These are phyloP conservation scores for Madurella fahalii DNA, from an alignment of 2,329 filamentous ascomycete species.

Conservation along the genomic window DNA sequence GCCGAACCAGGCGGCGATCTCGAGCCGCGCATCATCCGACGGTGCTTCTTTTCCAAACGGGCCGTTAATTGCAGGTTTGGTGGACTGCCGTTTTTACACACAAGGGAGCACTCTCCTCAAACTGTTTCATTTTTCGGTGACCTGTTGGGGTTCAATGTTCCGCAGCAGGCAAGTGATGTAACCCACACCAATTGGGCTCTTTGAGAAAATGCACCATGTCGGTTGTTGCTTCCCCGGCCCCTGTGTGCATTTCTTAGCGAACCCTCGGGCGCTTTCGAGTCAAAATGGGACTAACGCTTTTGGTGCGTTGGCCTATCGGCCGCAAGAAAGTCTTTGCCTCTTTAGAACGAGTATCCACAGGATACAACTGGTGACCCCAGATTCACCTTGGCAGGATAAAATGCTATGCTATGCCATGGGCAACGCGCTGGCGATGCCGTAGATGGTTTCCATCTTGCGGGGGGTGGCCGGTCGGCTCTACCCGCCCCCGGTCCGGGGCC, in stretches of 20 bases:
- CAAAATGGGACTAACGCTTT: neutral
- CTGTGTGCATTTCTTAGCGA: conserved; percentile 9
- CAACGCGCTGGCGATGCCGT: neutral
- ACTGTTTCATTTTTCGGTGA: no score
- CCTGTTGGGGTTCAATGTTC: neutral
- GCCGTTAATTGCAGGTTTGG: neutral
- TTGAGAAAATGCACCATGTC: neutral
- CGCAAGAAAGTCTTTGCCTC: neutral
- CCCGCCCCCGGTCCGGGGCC: neutral
- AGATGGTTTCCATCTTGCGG: neutral
- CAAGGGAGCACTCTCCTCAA: no score
- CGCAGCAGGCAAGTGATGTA: neutral
- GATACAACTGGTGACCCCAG: no score
- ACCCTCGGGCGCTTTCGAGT: neutral
- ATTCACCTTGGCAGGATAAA: no score
- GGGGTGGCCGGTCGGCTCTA: neutral
- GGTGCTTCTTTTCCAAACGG: neutral
- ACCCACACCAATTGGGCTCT: conserved; percentile 10
- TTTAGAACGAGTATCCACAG: neutral
- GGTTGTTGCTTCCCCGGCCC: conserved; percentile 17
- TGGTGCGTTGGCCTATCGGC: no score
- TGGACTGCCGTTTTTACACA: neutral
- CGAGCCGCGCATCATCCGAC: no score
- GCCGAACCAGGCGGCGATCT: no score
- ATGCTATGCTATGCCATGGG: neutral